These are phyloP conservation scores for Saposhnikovia divaricata DNA, from an alignment of 129 eudicot genomes.

Conservation along the genomic window DNA sequence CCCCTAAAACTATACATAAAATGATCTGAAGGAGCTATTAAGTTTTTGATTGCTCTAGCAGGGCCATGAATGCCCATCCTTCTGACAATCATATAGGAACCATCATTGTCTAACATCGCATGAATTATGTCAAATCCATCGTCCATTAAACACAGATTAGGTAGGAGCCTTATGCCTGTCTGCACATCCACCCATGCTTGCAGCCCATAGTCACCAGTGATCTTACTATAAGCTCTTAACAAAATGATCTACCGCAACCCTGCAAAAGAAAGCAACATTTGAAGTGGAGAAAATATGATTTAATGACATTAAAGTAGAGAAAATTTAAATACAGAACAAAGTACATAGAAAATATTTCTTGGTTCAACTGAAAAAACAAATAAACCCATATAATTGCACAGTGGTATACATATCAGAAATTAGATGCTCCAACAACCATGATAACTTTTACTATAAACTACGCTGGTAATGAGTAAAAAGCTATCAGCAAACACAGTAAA, in stretches of 20 bases:
- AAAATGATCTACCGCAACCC: slow-evolving; percentile 92
- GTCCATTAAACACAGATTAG: slow-evolving; percentile 68
- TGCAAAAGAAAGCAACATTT: slow-evolving; percentile 10
- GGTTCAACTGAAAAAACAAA: neutral
- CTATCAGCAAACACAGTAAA: too few species aligned
- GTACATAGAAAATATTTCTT: too few species aligned
- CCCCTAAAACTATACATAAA: too few species aligned
- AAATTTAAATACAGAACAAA: neutral
- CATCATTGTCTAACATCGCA: slow-evolving; percentile 78
- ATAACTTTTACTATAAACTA: too few species aligned
- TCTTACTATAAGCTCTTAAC: slow-evolving; percentile 72
- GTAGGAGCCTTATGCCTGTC: slow-evolving; percentile 71
- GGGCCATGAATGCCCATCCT: slow-evolving; percentile 94
- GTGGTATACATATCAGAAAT: neutral
- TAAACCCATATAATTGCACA: neutral
- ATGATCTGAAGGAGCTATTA: too few species aligned
- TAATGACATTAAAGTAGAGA: neutral
- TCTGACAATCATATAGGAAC: slow-evolving; percentile 85
- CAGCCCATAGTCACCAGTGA: slow-evolving; percentile 64
- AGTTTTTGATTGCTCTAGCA: too few species aligned
- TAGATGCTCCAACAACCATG: too few species aligned
- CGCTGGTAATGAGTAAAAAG: too few species aligned
- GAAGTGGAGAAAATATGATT: neutral
- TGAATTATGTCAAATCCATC: slow-evolving; percentile 95
- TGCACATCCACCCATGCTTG: slow-evolving; percentile 82